Percentiles rank a stretch among this genome's conserved stretches.
Evolutionary conservation across 2,329 filamentous ascomycete genomes (phyloP).

Genomic region (Clarireedia monteithiana): DNA sequence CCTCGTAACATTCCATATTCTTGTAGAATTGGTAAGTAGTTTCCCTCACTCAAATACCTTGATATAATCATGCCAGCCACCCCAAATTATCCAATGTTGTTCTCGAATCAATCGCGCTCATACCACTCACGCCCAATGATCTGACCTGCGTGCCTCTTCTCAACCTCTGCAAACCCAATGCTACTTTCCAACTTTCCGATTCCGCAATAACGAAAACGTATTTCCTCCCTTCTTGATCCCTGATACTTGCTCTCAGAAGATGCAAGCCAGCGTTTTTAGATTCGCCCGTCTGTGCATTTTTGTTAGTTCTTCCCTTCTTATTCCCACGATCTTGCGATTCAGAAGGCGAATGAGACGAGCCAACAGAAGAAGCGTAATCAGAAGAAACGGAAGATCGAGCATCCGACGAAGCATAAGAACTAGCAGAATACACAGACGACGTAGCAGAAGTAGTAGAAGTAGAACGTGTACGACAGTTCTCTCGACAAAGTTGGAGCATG

Average conservation of each 20-base stretch:
- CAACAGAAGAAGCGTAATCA: slow-evolving; percentile 27
- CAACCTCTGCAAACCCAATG: slow-evolving; percentile 52
- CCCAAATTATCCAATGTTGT: slow-evolving; percentile 51
- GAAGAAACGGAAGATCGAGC: slow-evolving; percentile 20
- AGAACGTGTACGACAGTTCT: slow-evolving; percentile 46
- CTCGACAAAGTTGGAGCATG: slow-evolving; percentile 57
- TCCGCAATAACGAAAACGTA: slow-evolving; percentile 58
- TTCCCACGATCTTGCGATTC: neutral
- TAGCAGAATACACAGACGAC: slow-evolving; percentile 33
- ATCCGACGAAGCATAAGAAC: slow-evolving; percentile 22
- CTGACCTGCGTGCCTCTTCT: slow-evolving; percentile 52
- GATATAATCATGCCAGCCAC: slow-evolving; percentile 26
- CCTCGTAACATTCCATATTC: neutral
- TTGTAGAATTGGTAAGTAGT: neutral
- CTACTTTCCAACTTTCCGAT: slow-evolving; percentile 61
- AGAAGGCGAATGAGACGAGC: slow-evolving; percentile 18
- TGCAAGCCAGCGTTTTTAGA: slow-evolving; percentile 50
- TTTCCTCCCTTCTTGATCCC: slow-evolving; percentile 59
- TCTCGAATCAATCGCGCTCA: slow-evolving; percentile 47
- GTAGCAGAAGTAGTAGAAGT: slow-evolving; percentile 31
- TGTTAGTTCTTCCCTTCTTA: slow-evolving; percentile 20
- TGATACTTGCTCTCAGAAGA: slow-evolving; percentile 53
- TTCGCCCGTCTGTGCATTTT: slow-evolving; percentile 40
- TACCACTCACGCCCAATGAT: slow-evolving; percentile 49
- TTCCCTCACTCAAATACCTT: neutral